phyloP scores from a whole-genome alignment of 768 basidiomycete genomes.

The Lactarius indigo region DNA sequence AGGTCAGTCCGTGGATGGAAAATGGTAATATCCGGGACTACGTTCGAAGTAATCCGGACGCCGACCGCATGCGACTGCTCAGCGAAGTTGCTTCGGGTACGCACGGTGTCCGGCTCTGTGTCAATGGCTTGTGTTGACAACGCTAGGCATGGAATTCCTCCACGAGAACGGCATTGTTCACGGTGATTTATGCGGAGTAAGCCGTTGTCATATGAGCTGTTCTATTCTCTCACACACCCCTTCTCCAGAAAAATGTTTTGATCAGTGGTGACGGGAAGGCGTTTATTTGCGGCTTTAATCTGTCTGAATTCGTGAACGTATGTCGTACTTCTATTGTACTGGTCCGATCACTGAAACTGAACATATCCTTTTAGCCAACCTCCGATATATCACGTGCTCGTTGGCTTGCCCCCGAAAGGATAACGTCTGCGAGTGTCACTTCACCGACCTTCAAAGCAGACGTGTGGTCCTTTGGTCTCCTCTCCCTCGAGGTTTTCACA shows the following conservation, averaged over 20 bases:
- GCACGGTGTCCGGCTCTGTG: constrained; percentile 5
- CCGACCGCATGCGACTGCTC: constrained; percentile 39
- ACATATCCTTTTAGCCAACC: constrained; percentile 26
- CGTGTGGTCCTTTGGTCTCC: constrained; percentile 20
- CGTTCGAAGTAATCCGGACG: constrained; percentile 32
- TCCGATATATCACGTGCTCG: constrained; percentile 25
- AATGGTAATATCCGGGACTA: constrained; percentile 40
- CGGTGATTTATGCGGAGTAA: constrained; percentile 28
- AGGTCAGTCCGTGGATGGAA: constrained; percentile 48
- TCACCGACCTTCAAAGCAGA: constrained; percentile 9
- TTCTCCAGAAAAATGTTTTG: constrained; percentile 41
- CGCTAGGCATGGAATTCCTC: constrained; percentile 16
- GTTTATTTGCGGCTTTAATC: constrained; percentile 44
- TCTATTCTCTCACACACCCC: neutral
- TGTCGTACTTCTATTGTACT: neutral
- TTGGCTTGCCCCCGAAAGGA: constrained; percentile 19
- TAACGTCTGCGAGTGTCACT: neutral
- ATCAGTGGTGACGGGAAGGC: constrained; percentile 40
- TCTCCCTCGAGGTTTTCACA: constrained; percentile 18
- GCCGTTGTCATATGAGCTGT: neutral
- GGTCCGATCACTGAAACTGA: neutral
- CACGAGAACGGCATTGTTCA: constrained; percentile 24
- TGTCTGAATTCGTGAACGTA: constrained; percentile 31
- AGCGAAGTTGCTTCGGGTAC: constrained; percentile 39
- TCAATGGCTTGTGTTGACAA: constrained; percentile 15